Evolutionary conservation across 2,329 filamentous ascomycete genomes (phyloP).

Genomic region (Penicillium concentricum): DNA sequence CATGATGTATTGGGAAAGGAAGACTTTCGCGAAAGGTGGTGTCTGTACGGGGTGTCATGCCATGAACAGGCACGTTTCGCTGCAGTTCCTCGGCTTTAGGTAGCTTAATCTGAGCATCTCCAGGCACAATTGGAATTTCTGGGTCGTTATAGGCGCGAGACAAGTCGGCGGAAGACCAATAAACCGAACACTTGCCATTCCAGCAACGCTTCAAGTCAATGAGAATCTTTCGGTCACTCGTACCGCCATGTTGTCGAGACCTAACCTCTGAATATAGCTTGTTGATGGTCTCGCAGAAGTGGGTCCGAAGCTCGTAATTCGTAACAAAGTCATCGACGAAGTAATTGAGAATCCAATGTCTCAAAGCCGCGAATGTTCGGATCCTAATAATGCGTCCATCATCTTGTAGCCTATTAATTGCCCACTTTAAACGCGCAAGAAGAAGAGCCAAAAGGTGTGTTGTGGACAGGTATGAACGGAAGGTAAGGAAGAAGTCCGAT

Average conservation of each 20-base stretch:
- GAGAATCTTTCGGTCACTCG: constrained; percentile 77
- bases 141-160: constrained; percentile 57
- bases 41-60: constrained; percentile 3
- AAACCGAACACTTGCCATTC: constrained; percentile 83
- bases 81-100: constrained; percentile 29
- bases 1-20: constrained; percentile 25
- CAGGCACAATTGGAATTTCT: constrained; percentile 69
- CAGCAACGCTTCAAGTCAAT: constrained; percentile 96
- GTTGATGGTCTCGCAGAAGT: constrained; percentile 82
- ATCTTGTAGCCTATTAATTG: constrained; percentile 74
- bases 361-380: constrained; percentile 87
- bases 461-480: constrained; percentile 78
- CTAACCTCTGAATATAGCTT: constrained; percentile 54
- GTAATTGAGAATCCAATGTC: constrained; percentile 98
- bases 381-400: constrained; percentile 92
- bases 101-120: constrained; percentile 65
- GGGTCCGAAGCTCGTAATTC: constrained; percentile 68
- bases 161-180: constrained; percentile 77
- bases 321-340: constrained; percentile 91
- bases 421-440: constrained; percentile 82
- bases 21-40: constrained; percentile 18
- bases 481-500: constrained; percentile 97
- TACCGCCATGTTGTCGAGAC: constrained; percentile 52
- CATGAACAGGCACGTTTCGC: constrained; percentile 6
- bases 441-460: constrained; percentile 78